Base-by-base conservation (phyloP, 2,329 filamentous ascomycete genomes). In the Microthyrium microscopicum region DNA sequence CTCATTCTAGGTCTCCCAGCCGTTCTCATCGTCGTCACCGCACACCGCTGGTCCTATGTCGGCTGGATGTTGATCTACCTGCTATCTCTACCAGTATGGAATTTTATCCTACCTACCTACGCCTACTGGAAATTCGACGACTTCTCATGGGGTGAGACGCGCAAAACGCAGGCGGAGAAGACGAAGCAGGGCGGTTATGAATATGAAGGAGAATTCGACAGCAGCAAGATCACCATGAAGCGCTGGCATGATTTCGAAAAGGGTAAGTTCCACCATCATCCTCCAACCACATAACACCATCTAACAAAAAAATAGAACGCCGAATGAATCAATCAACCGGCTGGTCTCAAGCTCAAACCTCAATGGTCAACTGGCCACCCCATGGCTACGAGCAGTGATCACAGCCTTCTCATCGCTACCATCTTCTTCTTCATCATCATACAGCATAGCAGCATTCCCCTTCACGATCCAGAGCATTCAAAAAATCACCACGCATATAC, bases 91-190 rank as follows among this genome's bases (percentile, higher is more conserved):
- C 91, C 91, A 1, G 70, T 98, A 37, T 98, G 89, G 89, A 98
- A 98, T 57, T 93, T 98, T 53, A 67, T 98, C 24, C 73, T 98
- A 6, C 89, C 89, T 0, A 72, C 73, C 5, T 98, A 98, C 52
- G 79, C 89, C 3, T 98, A 87, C 65, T 98, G 89, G 89, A 95
- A 98, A 61, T 98, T 98, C 53, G 89, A 98, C 54, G 89, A 98
- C 62, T 98, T 98, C 65, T 92, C 81, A 37, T 98, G 89, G 89
- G 89, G 89, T 49, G 91, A 98, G 42, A 98, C 89, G 35, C 74
- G 89, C 40, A 92, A 95, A 70, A 93, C 87, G 26, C 81, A 77
- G 0, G 85, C 85, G 19, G 87, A 93, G 50, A 82, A 79, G 61
- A 77, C 72, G 11, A 85, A 87, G 64, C 89, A 87, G 60, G 80